Conservation (phyloP, 768 basidiomycete genomes). For the Leccinum rimulosum region DNA sequence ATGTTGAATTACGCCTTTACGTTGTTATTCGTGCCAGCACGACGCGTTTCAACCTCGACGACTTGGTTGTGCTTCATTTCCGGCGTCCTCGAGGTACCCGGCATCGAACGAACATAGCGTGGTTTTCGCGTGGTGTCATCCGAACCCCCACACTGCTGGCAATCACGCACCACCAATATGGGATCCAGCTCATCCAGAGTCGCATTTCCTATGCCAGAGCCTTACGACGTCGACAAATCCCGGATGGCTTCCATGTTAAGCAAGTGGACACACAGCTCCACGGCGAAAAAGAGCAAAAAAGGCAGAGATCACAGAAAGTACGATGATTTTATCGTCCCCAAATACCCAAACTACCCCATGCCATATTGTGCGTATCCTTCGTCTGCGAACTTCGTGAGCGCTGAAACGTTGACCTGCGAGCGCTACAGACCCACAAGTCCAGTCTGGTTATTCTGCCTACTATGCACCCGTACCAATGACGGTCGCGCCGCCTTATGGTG, state of each 20-base stretch:
- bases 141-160: background rate
- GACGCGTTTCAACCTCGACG: background rate
- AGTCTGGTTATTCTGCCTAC: conserved; percentile 24
- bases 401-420: conserved; percentile 18
- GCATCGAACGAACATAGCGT: conserved; percentile 8
- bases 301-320: conserved; percentile 18
- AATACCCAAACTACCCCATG: conserved; percentile 11
- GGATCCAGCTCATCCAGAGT: conserved; percentile 25
- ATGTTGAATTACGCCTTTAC: background rate
- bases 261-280: conserved; percentile 19
- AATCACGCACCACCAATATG: conserved; percentile 14
- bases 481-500: conserved; percentile 18
- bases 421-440: conserved; percentile 25
- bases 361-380: conserved; percentile 24
- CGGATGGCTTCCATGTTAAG: conserved; percentile 1
- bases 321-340: conserved; percentile 16
- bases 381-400: background rate
- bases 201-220: conserved; percentile 19
- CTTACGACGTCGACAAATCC: background rate
- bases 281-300: conserved; percentile 18
- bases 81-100: conserved; percentile 9
- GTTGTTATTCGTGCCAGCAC: background rate
- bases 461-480: conserved; percentile 29
- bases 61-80: background rate
- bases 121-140: background rate